These are phyloP conservation scores for Sarocladiaceae sp. DNA, from an alignment of 2,329 filamentous ascomycete genomes.

Conservation along the genomic window DNA sequence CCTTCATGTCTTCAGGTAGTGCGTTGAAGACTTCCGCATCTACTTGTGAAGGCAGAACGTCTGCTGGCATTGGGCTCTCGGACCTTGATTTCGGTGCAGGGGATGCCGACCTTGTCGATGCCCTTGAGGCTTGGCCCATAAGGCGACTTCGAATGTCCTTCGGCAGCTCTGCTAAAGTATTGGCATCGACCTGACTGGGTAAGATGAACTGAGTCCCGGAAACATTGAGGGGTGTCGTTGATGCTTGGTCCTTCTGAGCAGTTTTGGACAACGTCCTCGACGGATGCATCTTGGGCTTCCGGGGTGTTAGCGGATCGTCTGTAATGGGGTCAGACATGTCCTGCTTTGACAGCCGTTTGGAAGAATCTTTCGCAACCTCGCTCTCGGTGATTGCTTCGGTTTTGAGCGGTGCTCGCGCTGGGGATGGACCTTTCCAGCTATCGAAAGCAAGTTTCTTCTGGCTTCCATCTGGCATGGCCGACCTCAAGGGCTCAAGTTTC, in stretches of 20 bases:
- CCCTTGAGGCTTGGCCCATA: slow-evolving; percentile 45
- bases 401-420: slow-evolving; percentile 33
- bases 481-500: slow-evolving; percentile 77
- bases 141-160: slow-evolving; percentile 76
- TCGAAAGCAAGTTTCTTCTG: slow-evolving; percentile 77
- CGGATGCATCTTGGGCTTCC: slow-evolving; percentile 49
- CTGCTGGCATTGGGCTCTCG: slow-evolving; percentile 33
- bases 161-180: slow-evolving; percentile 80
- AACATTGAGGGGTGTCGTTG: slow-evolving; percentile 70
- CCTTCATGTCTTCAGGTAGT: slow-evolving; percentile 79
- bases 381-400: slow-evolving; percentile 49
- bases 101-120: slow-evolving; percentile 19
- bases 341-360: slow-evolving; percentile 21
- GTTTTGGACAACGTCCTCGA: slow-evolving; percentile 48
- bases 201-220: slow-evolving; percentile 89
- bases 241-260: slow-evolving; percentile 45
- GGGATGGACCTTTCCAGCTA: slow-evolving; percentile 35
- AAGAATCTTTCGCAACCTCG: slow-evolving; percentile 31
- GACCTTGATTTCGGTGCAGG: slow-evolving; percentile 28
- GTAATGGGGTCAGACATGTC: slow-evolving; percentile 47
- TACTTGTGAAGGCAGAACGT: slow-evolving; percentile 67
- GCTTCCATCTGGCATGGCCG: slow-evolving; percentile 61
- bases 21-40: slow-evolving; percentile 81
- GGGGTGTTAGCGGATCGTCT: slow-evolving; percentile 49
- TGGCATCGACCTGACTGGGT: slow-evolving; percentile 75